Conservation (phyloP, 768 basidiomycete species). For the Boletus subcaerulescens region DNA sequence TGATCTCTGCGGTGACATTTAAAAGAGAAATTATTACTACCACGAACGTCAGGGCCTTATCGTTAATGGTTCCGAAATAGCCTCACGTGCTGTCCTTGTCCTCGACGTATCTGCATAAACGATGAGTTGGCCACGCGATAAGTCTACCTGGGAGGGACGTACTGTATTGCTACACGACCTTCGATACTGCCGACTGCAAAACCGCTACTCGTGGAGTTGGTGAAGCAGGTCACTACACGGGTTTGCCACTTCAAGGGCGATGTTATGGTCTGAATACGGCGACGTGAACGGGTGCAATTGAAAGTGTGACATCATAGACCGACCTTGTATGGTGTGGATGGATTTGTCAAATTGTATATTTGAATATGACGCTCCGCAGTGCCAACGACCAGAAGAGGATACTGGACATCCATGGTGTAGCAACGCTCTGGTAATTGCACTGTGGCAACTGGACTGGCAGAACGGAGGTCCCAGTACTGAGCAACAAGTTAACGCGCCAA, state of each 20-base stretch:
- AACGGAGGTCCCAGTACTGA: slow-evolving; percentile 92
- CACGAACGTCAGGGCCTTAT: not conserved
- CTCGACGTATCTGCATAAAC: slow-evolving; percentile 66
- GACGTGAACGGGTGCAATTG: not conserved
- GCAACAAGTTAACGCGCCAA: not conserved
- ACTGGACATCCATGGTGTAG: slow-evolving; percentile 81
- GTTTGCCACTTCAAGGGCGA: slow-evolving; percentile 96
- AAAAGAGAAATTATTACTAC: slow-evolving; percentile 82
- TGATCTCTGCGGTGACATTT: slow-evolving; percentile 72
- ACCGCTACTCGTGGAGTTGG: slow-evolving; percentile 59
- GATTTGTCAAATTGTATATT: slow-evolving; percentile 84
- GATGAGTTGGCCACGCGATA: not conserved
- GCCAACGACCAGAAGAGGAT: slow-evolving; percentile 85
- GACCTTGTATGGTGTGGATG: slow-evolving; percentile 76
- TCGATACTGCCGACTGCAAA: slow-evolving; percentile 87
- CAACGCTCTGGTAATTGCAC: slow-evolving; percentile 88
- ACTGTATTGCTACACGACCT: slow-evolving; percentile 96
- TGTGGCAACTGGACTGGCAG: slow-evolving; percentile 69
- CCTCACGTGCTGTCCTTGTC: slow-evolving; percentile 73
- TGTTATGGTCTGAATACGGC: slow-evolving; percentile 54
- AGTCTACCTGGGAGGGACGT: slow-evolving; percentile 33
- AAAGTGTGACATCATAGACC: slow-evolving; percentile 13
- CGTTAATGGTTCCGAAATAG: slow-evolving; percentile 11
- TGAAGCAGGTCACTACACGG: slow-evolving; percentile 80
- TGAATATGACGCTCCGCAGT: slow-evolving; percentile 92